Evolutionary conservation across 768 basidiomycete genomes (phyloP), one percentile per base, ranked within the genome.

Genomic region (Flagelloscypha sp.): DNA sequence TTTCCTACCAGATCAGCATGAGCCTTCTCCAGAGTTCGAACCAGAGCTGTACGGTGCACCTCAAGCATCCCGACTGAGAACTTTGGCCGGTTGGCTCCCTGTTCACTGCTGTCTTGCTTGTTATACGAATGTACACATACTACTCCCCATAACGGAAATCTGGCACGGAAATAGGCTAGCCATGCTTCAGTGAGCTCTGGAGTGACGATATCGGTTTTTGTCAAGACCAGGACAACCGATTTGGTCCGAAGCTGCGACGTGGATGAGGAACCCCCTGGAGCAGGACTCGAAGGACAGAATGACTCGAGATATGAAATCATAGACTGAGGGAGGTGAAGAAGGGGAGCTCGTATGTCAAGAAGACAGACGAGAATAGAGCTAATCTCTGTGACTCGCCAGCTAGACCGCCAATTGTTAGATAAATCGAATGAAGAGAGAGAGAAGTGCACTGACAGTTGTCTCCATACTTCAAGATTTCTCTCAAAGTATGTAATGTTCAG

Each of bases 301-400:
- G n/a, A n/a, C n/a, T n/a, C n/a, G 22, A 95, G 71, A 59, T 85
- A 83, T 4, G 62, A 42, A 10, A 72, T 59, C 25, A 98, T 72
- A 0, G 89, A 87, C 1, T 81, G 72, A 1, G 92, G 90, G 47
- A 79, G 82, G 56, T 95, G 93, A 3, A 95, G 59, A 0, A 79
- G 71, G 0, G 94, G 92, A 52, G 87, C 92, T 25, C 94, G 81
- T 11, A 85, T 82, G 56, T 95, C 93, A 22, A 94, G 68, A 27
- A 97, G 73, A 33, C 94, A 69, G 32, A 95, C 74, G 13, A 97
- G 65, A 44, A 97, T 87, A 47, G 90, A 76, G 0, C 87, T 87
- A 17, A 85, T 82, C 59, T 98, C 94, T 6, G 82, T 78, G 15
- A 95, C 93, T 24, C 94, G 76, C 94, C 94, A 97, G 47, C 84